A percentile compares a stretch with the other conserved stretches of the same genome.
These are phyloP conservation scores for Pseudocercospora musae DNA, from an alignment of 2,329 filamentous ascomycete species.

Conservation along the genomic window DNA sequence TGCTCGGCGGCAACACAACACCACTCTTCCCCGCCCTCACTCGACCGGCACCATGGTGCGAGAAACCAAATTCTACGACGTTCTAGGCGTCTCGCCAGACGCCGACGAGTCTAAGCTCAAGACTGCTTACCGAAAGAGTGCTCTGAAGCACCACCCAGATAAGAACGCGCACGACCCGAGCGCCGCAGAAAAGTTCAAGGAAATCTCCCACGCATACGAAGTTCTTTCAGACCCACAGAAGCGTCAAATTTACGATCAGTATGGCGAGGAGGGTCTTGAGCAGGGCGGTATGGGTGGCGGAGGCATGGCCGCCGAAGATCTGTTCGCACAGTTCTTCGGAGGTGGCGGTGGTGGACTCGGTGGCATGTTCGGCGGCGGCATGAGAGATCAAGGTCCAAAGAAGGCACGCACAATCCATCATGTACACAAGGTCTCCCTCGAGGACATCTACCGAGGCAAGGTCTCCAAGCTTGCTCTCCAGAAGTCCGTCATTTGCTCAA, in stretches of 20 bases:
- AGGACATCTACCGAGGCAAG: slow-evolving; percentile 98
- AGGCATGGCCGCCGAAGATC: slow-evolving; percentile 92
- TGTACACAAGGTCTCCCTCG: slow-evolving; percentile 95
- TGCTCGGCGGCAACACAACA: slow-evolving; percentile 7
- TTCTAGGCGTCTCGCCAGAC: slow-evolving; percentile 72
- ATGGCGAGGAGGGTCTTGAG: slow-evolving; percentile 94
- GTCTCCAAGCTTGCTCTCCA: slow-evolving; percentile 95
- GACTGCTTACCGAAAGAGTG: slow-evolving; percentile 81
- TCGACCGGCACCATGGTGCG: slow-evolving; percentile 63
- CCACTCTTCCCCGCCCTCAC: background rate
- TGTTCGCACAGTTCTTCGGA: slow-evolving; percentile 97
- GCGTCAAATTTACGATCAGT: slow-evolving; percentile 89
- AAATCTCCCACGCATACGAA: slow-evolving; percentile 93
- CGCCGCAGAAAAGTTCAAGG: slow-evolving; percentile 97
- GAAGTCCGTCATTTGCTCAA: slow-evolving; percentile 93
- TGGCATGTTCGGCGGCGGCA: slow-evolving; percentile 68
- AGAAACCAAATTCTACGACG: slow-evolving; percentile 75
- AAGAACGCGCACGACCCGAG: slow-evolving; percentile 94
- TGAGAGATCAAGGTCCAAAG: slow-evolving; percentile 74
- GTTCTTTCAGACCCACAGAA: slow-evolving; percentile 89
- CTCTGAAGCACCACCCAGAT: slow-evolving; percentile 84
- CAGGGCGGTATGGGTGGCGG: slow-evolving; percentile 66
- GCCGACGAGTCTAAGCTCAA: slow-evolving; percentile 85
- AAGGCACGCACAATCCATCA: slow-evolving; percentile 96
- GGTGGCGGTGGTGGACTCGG: slow-evolving; percentile 64